A percentile compares a stretch with the other conserved stretches of the same genome.
These are phyloP conservation scores for Solanum chacoense DNA, from an alignment of 305 asterid genomes.

Conservation along the genomic window DNA sequence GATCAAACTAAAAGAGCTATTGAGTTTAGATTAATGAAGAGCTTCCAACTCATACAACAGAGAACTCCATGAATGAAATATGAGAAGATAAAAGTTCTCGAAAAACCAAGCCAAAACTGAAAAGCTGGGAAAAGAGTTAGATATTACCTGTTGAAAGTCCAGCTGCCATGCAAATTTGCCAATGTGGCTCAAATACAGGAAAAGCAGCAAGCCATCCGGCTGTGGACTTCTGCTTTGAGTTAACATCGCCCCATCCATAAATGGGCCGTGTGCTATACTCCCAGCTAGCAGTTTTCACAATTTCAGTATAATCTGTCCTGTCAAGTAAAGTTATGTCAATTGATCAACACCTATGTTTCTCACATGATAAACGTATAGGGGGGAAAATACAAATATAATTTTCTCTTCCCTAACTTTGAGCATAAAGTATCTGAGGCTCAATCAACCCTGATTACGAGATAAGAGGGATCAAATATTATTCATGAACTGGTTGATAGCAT, in stretches of 20 bases:
- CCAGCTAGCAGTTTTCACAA: slow-evolving; percentile 86
- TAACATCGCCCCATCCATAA: slow-evolving; percentile 93
- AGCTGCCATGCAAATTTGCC: slow-evolving; percentile 99
- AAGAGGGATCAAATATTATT: not conserved
- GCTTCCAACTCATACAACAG: not conserved
- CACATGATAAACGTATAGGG: slow-evolving; percentile 15
- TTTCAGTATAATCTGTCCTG: slow-evolving; percentile 85
- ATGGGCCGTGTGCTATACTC: slow-evolving; percentile 79
- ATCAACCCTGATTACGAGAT: not conserved
- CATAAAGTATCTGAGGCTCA: not conserved
- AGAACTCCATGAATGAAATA: not conserved
- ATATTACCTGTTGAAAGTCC: slow-evolving; percentile 88
- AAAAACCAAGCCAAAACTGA: not conserved
- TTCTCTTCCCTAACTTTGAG: not conserved
- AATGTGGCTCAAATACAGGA: slow-evolving; percentile 98
- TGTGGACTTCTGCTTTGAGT: slow-evolving; percentile 77
- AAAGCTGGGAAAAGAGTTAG: not conserved
- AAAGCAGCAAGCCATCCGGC: slow-evolving; percentile 99
- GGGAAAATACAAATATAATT: slow-evolving; percentile 1
- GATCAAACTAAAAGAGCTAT: not conserved
- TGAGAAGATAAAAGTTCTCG: not conserved
- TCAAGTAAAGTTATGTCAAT: slow-evolving; percentile 29
- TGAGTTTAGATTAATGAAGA: not conserved
- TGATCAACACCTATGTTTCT: not conserved
- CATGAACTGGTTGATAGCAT: not conserved